A percentile compares a stretch with the other conserved stretches of the same genome.
phyloP scores from a whole-genome alignment of 2,329 filamentous ascomycete genomes.

The Scedosporium dehoogii region DNA sequence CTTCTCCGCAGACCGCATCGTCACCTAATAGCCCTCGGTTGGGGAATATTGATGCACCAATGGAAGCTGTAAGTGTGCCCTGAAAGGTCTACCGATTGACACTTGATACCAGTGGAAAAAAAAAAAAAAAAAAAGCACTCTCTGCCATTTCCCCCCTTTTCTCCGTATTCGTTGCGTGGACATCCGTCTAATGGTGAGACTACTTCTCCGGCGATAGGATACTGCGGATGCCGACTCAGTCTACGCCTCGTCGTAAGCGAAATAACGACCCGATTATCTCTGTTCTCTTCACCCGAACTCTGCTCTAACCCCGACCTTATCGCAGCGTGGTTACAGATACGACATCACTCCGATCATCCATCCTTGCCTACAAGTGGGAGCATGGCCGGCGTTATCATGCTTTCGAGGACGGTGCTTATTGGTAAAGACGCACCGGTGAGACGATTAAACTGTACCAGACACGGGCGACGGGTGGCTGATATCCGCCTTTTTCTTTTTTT shows the following conservation, averaged over 20 bases:
- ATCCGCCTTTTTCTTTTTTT: neutral
- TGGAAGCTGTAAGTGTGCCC: neutral
- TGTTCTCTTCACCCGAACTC: neutral
- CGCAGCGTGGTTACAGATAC: conserved; percentile 6
- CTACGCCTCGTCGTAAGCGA: neutral
- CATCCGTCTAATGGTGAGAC: neutral
- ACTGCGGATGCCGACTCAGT: neutral
- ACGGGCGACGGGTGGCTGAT: neutral
- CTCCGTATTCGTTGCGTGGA: neutral
- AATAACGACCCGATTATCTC: neutral
- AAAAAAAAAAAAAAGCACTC: too few species aligned
- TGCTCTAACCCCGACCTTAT: neutral
- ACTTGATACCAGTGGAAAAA: neutral
- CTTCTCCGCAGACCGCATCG: neutral
- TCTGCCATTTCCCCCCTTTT: neutral
- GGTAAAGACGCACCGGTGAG: neutral
- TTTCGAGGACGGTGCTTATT: conserved; percentile 23
- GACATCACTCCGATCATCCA: conserved; percentile 28
- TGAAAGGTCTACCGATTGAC: neutral
- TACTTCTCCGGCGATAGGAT: neutral
- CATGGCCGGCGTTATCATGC: conserved; percentile 39
- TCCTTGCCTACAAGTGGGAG: conserved; percentile 32
- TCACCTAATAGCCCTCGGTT: neutral
- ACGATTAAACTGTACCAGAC: neutral
- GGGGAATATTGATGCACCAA: neutral